A percentile compares a stretch with the other conserved stretches of the same genome.
Conservation (phyloP, 1,139 yeast species). For the Williopsis jadinii region DNA sequence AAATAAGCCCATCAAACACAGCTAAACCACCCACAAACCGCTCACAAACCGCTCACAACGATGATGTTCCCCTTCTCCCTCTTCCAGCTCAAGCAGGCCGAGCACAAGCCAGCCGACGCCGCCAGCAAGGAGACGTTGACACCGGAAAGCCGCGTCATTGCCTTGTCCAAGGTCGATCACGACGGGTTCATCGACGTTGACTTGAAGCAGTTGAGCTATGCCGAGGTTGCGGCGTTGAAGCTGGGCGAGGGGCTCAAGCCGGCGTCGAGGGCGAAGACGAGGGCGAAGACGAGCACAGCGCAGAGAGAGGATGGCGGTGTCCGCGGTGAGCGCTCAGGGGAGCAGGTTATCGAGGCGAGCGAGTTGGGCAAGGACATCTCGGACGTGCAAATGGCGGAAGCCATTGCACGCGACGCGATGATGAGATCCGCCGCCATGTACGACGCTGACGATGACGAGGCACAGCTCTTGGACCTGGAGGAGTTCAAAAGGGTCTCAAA, state of each 20-base stretch:
- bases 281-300: background rate
- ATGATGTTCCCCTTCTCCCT: conserved; percentile 4
- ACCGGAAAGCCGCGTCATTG: conserved; percentile 26
- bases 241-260: conserved; percentile 1
- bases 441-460: conserved; percentile 5
- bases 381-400: conserved; percentile 16
- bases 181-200: conserved; percentile 37
- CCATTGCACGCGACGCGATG: conserved; percentile 2
- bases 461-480: conserved; percentile 5
- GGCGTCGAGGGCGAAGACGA: background rate
- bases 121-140: conserved; percentile 2
- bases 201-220: conserved; percentile 40
- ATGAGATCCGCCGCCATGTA: conserved; percentile 1
- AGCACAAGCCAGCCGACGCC: background rate
- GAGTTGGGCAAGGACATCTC: conserved; percentile 13
- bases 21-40: background rate
- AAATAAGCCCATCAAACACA: no score
- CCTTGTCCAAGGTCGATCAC: conserved; percentile 24
- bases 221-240: conserved; percentile 39
- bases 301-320: background rate
- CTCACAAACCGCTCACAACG: background rate
- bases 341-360: conserved; percentile 5
- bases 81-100: background rate
- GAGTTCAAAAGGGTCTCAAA: conserved; percentile 10
- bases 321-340: background rate